Percentiles rank a stretch among this genome's conserved stretches.
Conservation (phyloP, 2,329 filamentous ascomycete species). For the Neofusicoccum laricinum region DNA sequence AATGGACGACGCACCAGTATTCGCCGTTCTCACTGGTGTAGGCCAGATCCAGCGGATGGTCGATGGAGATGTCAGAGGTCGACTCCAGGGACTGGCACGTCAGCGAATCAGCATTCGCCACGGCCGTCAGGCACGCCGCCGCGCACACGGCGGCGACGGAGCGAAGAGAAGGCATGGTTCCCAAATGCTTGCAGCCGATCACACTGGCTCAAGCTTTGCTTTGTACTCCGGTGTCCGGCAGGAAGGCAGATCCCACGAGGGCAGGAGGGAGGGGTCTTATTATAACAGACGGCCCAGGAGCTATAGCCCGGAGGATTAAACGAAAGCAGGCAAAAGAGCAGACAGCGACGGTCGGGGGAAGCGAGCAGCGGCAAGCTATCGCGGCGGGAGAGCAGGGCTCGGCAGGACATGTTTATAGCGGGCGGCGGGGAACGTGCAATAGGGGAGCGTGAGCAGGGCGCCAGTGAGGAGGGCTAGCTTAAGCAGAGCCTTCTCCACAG, state of each 20-base stretch:
- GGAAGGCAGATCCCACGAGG: background rate
- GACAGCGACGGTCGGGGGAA: background rate
- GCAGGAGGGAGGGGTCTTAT: background rate
- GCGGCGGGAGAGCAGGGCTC: background rate
- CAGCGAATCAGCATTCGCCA: slow-evolving; percentile 1
- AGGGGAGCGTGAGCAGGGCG: background rate
- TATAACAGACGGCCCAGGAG: background rate
- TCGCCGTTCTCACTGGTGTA: slow-evolving; percentile 6
- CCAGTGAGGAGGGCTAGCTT: too few species aligned
- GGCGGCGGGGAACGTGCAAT: background rate
- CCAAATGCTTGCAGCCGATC: background rate
- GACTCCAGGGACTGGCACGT: slow-evolving; percentile 4
- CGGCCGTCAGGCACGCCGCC: background rate
- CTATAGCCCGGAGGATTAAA: background rate
- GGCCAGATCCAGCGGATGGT: background rate
- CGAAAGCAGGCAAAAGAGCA: background rate
- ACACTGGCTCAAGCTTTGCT: background rate
- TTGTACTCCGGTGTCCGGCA: background rate
- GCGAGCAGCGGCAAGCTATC: background rate
- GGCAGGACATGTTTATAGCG: background rate
- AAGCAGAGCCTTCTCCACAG: too few species aligned
- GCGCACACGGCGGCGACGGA: background rate
- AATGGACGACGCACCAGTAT: slow-evolving; percentile 2
- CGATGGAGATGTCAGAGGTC: slow-evolving; percentile 3
- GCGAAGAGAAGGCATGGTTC: slow-evolving; percentile 1